Percentiles rank a stretch among this genome's conserved stretches.
These are phyloP conservation scores for Candida nonsorbophila DNA, from an alignment of 805 yeast species.

Conservation along the genomic window DNA sequence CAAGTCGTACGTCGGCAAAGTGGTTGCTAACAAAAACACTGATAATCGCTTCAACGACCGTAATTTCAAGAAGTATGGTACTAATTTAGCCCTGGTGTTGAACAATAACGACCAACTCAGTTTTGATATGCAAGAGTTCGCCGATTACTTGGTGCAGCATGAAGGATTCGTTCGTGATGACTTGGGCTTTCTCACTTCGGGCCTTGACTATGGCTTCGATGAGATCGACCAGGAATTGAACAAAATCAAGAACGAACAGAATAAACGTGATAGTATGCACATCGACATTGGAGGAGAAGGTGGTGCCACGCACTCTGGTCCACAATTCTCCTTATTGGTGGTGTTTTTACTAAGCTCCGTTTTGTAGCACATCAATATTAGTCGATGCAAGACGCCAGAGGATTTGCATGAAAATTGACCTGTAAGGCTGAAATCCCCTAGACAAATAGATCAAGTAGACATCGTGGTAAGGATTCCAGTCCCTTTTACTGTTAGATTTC, in stretches of 20 bases:
- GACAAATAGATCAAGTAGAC: slow-evolving; percentile 53
- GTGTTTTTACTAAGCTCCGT: neutral
- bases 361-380: slow-evolving; percentile 42
- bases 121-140: slow-evolving; percentile 24
- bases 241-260: slow-evolving; percentile 16
- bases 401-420: slow-evolving; percentile 61
- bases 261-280: slow-evolving; percentile 7
- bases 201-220: slow-evolving; percentile 29
- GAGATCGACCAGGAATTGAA: slow-evolving; percentile 33
- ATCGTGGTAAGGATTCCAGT: slow-evolving; percentile 66
- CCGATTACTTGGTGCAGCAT: slow-evolving; percentile 20
- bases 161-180: slow-evolving; percentile 23
- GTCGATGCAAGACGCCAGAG: slow-evolving; percentile 70
- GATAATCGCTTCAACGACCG: slow-evolving; percentile 12
- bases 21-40: no score
- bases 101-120: slow-evolving; percentile 7
- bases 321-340: slow-evolving; percentile 3
- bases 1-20: no score
- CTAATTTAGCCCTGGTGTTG: neutral
- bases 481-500: slow-evolving; percentile 39
- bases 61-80: slow-evolving; percentile 12
- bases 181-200: slow-evolving; percentile 20
- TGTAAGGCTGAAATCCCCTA: slow-evolving; percentile 57
- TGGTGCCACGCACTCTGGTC: neutral
- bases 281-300: slow-evolving; percentile 29